Conservation (phyloP, 768 basidiomycete genomes). For the Suillus luteus region DNA sequence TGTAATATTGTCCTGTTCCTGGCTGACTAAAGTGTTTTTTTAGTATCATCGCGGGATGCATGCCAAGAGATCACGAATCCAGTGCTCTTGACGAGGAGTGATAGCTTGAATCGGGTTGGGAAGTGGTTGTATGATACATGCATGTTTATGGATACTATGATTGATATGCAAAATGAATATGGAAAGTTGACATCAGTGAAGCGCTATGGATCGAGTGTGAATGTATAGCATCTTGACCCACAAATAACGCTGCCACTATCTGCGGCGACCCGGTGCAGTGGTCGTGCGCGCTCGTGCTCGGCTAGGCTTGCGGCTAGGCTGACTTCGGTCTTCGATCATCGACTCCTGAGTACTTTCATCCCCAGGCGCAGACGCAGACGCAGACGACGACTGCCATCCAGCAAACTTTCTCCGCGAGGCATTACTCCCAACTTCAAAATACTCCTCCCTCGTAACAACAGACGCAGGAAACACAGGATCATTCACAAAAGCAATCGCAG, state of each 20-base stretch:
- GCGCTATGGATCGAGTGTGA: not conserved
- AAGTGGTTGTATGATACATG: constrained; percentile 21
- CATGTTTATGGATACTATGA: constrained; percentile 33
- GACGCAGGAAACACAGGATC: constrained; percentile 50
- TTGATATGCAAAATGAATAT: constrained; percentile 25
- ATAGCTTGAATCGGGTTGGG: constrained; percentile 12
- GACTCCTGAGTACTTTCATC: constrained; percentile 18
- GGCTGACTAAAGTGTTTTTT: not conserved
- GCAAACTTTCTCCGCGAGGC: constrained; percentile 76
- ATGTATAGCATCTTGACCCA: not conserved
- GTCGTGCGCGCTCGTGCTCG: constrained; percentile 27
- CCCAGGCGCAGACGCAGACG: constrained; percentile 22
- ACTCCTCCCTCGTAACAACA: constrained; percentile 81
- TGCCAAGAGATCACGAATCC: constrained; percentile 10
- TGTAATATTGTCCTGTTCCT: constrained; percentile 7
- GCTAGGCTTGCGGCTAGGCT: constrained; percentile 29
- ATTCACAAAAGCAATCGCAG: constrained; percentile 59
- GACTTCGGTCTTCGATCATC: constrained; percentile 26
- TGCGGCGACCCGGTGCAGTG: constrained; percentile 29
- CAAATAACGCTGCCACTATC: constrained; percentile 18
- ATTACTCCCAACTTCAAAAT: constrained; percentile 78
- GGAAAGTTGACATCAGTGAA: not conserved
- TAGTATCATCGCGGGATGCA: constrained; percentile 13
- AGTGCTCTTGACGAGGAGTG: constrained; percentile 4
- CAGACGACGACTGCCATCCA: constrained; percentile 49